Conservation (phyloP, 2,329 filamentous ascomycete species). For the Microdochium bolleyi region DNA sequence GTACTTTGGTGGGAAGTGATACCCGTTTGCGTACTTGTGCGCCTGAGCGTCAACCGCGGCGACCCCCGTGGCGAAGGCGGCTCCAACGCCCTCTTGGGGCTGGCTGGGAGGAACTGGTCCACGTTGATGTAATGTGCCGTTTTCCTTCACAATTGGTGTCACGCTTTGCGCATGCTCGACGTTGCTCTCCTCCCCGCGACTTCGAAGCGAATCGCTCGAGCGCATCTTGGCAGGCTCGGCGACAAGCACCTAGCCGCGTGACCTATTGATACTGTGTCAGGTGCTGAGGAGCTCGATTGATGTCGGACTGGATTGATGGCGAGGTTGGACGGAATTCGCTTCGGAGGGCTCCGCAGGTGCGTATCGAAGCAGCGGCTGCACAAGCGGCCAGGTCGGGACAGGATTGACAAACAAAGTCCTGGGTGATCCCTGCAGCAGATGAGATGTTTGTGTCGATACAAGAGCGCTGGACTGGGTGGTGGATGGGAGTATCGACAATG, state of each 20-base stretch:
- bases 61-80: conserved; percentile 22
- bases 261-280: no score
- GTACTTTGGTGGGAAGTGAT: conserved; percentile 56
- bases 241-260: not conserved
- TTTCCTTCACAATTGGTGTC: conserved; percentile 11
- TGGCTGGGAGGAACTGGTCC: conserved; percentile 7
- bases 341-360: no score
- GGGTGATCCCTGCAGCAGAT: no score
- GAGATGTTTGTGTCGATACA: no score
- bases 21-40: conserved; percentile 48
- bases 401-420: no score
- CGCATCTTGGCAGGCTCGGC: not conserved
- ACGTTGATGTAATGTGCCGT: conserved; percentile 10
- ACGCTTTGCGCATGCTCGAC: conserved; percentile 9
- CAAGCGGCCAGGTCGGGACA: no score
- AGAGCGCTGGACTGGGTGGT: no score
- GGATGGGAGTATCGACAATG: no score
- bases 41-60: conserved; percentile 10
- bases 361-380: no score
- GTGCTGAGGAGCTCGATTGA: no score
- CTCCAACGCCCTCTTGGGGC: conserved; percentile 11
- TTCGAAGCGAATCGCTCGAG: not conserved
- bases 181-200: conserved; percentile 4
- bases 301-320: no score
- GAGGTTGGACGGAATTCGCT: no score